These are phyloP conservation scores for Lenwebbia sp. DNA, from an alignment of 345 rosid species.

Conservation along the genomic window DNA sequence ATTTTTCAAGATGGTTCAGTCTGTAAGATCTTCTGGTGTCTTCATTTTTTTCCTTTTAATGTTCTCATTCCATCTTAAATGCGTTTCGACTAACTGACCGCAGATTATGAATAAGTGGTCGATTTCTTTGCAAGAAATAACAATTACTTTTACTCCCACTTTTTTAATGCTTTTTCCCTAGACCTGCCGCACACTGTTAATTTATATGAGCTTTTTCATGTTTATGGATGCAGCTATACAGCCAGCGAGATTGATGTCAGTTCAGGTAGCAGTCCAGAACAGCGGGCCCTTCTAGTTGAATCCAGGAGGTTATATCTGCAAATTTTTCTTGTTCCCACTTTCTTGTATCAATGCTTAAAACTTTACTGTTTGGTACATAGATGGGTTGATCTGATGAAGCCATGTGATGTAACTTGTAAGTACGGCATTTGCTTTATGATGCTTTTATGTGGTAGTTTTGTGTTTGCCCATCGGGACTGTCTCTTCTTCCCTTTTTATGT, in stretches of 20 bases:
- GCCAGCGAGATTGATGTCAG: slow-evolving; percentile 36
- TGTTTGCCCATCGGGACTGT: not conserved
- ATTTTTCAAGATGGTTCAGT: not conserved
- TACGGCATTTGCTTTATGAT: not conserved
- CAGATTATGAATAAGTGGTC: not conserved
- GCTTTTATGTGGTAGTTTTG: not conserved
- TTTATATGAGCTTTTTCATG: not conserved
- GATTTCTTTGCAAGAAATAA: not conserved
- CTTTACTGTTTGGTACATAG: not conserved
- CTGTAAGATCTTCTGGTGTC: not conserved
- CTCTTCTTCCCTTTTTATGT: not conserved
- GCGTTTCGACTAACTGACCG: not conserved
- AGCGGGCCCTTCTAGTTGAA: slow-evolving; percentile 74
- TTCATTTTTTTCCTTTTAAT: not conserved
- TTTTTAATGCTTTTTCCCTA: not conserved
- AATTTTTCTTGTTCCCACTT: not conserved
- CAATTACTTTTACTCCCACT: not conserved
- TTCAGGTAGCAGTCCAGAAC: slow-evolving; percentile 42
- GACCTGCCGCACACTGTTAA: not conserved
- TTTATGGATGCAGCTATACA: slow-evolving; percentile 15
- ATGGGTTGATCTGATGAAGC: not conserved
- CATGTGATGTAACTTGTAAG: not conserved
- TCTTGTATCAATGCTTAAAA: not conserved
- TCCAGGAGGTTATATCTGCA: slow-evolving; percentile 51
- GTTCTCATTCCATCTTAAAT: not conserved